Evolutionary conservation across 2,329 filamentous ascomycete species (phyloP).

Genomic region (Leptographium flavum): DNA sequence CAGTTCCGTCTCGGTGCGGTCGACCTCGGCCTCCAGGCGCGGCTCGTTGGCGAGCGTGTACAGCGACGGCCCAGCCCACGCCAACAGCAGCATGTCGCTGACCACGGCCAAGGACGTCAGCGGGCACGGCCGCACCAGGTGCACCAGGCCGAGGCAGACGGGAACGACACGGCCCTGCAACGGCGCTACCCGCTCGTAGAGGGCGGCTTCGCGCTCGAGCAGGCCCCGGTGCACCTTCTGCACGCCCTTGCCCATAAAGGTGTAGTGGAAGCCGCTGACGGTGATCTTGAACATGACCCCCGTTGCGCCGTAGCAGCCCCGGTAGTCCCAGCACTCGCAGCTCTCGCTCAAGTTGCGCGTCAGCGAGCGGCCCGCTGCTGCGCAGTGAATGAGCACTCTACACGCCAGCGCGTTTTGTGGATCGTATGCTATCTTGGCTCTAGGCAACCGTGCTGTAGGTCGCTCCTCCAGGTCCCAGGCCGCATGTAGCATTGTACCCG

Average conservation of each 20-base stretch:
- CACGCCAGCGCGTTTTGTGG: too few species aligned
- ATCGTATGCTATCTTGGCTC: too few species aligned
- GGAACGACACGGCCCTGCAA: slow-evolving; percentile 8
- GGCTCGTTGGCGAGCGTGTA: not conserved
- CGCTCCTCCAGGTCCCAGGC: too few species aligned
- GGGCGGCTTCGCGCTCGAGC: slow-evolving; percentile 1
- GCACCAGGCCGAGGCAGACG: slow-evolving; percentile 7
- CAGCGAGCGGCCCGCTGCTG: too few species aligned
- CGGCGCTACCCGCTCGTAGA: slow-evolving; percentile 3
- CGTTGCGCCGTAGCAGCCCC: slow-evolving; percentile 1
- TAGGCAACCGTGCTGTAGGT: too few species aligned
- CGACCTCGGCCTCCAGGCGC: not conserved
- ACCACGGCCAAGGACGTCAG: slow-evolving; percentile 2
- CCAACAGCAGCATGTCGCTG: slow-evolving; percentile 8
- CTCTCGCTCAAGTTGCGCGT: not conserved
- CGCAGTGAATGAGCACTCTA: too few species aligned
- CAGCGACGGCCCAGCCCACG: slow-evolving; percentile 4
- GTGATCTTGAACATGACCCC: slow-evolving; percentile 8
- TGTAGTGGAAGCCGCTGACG: slow-evolving; percentile 6
- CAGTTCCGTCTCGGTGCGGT: not conserved
- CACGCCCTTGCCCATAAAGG: slow-evolving; percentile 8
- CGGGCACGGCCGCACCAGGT: slow-evolving; percentile 2
- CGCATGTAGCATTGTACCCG: too few species aligned
- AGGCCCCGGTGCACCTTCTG: not conserved
- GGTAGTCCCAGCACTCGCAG: not conserved